Percentiles rank a stretch among this genome's conserved stretches.
phyloP scores from a whole-genome alignment of 2,329 filamentous ascomycete genomes.

The Achaetomium macrosporum region DNA sequence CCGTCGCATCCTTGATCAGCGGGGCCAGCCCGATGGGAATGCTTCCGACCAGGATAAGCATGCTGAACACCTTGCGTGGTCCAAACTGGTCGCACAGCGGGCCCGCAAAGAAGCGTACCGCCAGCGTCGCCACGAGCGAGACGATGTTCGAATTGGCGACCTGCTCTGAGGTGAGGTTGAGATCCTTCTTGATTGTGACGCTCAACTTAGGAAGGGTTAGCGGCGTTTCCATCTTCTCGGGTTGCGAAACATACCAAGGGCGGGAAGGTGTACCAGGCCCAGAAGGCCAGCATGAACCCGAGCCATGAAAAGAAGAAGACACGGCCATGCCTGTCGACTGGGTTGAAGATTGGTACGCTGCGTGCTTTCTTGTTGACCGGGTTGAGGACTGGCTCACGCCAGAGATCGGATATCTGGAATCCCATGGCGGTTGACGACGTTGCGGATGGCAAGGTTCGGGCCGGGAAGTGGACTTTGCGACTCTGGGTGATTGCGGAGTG shows the following conservation, averaged over 20 bases:
- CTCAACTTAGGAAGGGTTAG: constrained; percentile 44
- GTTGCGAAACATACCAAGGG: constrained; percentile 55
- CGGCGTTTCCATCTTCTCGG: too few relatives aligned
- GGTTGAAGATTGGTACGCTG: constrained; percentile 73
- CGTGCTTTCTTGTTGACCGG: constrained; percentile 78
- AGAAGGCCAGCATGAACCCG: constrained; percentile 80
- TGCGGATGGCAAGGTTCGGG: too few relatives aligned
- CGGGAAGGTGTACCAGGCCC: constrained; percentile 89
- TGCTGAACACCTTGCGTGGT: constrained; percentile 72
- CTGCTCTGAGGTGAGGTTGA: constrained; percentile 63
- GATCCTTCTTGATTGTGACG: constrained; percentile 73
- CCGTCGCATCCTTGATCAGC: constrained; percentile 60
- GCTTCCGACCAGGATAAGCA: constrained; percentile 66
- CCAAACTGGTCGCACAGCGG: constrained; percentile 83
- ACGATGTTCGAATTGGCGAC: constrained; percentile 88
- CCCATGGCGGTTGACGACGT: constrained; percentile 9
- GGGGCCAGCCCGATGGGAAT: constrained; percentile 80
- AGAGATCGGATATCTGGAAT: constrained; percentile 16
- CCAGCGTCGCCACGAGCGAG: constrained; percentile 65
- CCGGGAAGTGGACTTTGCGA: too few relatives aligned
- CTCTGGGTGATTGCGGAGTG: too few relatives aligned
- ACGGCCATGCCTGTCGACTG: constrained; percentile 70
- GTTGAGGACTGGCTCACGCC: constrained; percentile 48
- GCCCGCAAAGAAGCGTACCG: constrained; percentile 72
- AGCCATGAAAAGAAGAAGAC: constrained; percentile 89